Evolutionary conservation across 495 filamentous ascomycete species (phyloP).

Genomic region (Lentithecium fluviatile): DNA sequence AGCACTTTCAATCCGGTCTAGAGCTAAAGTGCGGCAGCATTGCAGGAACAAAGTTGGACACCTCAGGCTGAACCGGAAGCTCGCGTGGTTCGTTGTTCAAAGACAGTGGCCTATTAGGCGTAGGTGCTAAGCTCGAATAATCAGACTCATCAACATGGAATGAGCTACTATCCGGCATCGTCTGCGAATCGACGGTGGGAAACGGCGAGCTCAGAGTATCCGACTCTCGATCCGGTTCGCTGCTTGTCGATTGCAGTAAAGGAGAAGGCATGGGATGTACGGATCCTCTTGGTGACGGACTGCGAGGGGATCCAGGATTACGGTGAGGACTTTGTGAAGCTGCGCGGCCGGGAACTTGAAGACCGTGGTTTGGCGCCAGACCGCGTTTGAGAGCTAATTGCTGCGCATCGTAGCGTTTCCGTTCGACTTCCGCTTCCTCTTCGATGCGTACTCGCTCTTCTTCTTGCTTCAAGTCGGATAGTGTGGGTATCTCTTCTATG

Average conservation of each 20-base stretch:
- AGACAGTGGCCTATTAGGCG: conserved; percentile 25
- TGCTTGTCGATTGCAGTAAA: conserved; percentile 8
- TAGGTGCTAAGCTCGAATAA: conserved; percentile 20
- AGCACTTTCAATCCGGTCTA: conserved; percentile 18
- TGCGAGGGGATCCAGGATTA: conserved; percentile 5
- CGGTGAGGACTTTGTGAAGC: not conserved
- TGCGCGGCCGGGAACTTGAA: not conserved
- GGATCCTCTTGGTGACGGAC: not conserved
- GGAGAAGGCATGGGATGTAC: conserved; percentile 1
- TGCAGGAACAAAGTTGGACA: conserved; percentile 24
- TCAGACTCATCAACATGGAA: conserved; percentile 31
- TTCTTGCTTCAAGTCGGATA: conserved; percentile 73
- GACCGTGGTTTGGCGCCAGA: conserved; percentile 41
- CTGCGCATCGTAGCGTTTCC: conserved; percentile 68
- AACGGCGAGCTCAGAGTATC: conserved; percentile 3
- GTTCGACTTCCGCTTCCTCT: conserved; percentile 69
- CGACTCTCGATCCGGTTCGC: not conserved
- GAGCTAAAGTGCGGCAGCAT: conserved; percentile 24
- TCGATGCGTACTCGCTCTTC: conserved; percentile 65
- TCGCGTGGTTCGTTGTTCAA: conserved; percentile 15
- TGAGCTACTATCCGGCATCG: conserved; percentile 25
- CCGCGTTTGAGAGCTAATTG: conserved; percentile 70
- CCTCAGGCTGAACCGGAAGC: not conserved
- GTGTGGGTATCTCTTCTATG: conserved; percentile 52
- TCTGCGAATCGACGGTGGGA: conserved; percentile 29